Evolutionary conservation across 192 early-diverging fungal genomes (phyloP).

Genomic region (Helicostylum pulchrum): DNA sequence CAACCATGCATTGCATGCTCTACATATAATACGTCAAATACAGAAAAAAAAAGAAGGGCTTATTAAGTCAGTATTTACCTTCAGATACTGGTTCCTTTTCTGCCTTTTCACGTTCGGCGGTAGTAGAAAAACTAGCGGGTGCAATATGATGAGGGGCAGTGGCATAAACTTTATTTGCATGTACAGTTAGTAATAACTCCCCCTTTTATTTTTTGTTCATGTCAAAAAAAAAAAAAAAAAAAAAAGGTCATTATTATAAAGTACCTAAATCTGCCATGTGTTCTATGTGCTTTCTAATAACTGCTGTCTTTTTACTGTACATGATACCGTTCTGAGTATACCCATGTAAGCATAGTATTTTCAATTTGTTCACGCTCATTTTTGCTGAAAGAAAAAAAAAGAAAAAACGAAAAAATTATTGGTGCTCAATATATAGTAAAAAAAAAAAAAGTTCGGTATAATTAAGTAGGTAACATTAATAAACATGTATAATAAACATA

Average conservation of each 20-base stretch:
- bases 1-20: constrained; percentile 14
- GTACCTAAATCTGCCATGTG: constrained; percentile 45
- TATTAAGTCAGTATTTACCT: neutral
- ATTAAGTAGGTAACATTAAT: too few relatives aligned
- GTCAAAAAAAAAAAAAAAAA: neutral
- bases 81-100: constrained; percentile 34
- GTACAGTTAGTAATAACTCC: neutral
- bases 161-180: constrained; percentile 35
- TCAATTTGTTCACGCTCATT: constrained; percentile 22
- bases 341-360: constrained; percentile 50
- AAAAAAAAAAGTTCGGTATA: too few relatives aligned
- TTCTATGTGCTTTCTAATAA: constrained; percentile 41
- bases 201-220: neutral
- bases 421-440: too few relatives aligned
- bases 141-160: constrained; percentile 44
- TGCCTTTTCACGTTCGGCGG: constrained; percentile 34
- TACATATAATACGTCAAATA: neutral
- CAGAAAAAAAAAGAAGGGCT: neutral
- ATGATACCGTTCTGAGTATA: constrained; percentile 46
- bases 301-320: constrained; percentile 47
- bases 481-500: too few relatives aligned
- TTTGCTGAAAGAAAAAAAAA: too few relatives aligned
- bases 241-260: neutral
- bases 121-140: constrained; percentile 33
- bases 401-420: too few relatives aligned